Evolutionary conservation across 345 rosid species (phyloP).

Genomic region (Salix koriyanagi): DNA sequence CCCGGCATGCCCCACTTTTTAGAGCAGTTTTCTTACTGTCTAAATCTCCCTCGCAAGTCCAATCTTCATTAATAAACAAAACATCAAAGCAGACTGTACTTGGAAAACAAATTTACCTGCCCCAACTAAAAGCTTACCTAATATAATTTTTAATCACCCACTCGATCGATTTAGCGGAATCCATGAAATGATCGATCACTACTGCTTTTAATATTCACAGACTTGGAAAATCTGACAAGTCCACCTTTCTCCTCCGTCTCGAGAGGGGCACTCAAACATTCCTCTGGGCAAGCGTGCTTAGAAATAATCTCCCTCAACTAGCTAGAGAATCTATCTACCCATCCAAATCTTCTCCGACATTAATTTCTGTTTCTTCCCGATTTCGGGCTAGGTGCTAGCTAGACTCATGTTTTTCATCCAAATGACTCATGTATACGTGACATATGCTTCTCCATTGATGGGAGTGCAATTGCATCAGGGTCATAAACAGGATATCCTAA

Average conservation of each 20-base stretch:
- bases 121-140: slow-evolving; percentile 43
- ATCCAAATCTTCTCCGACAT: neutral
- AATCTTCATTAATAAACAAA: neutral
- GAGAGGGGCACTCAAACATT: slow-evolving; percentile 22
- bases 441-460: neutral
- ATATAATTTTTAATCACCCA: slow-evolving; percentile 13
- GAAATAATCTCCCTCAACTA: neutral
- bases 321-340: neutral
- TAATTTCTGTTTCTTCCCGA: neutral
- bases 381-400: neutral
- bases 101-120: slow-evolving; percentile 39
- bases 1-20: neutral
- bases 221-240: slow-evolving; percentile 9
- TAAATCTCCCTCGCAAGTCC: neutral
- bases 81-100: neutral
- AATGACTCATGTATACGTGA: neutral
- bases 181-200: slow-evolving; percentile 8
- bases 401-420: neutral
- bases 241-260: neutral
- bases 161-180: neutral
- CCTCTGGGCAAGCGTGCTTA: slow-evolving; percentile 18
- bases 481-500: neutral
- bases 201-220: slow-evolving; percentile 10
- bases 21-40: neutral
- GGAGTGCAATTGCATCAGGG: neutral